Evolutionary conservation across 73 alveolate genomes (phyloP), one percentile per base, ranked within the genome.

Genomic region (Blepharisma japonicum): DNA sequence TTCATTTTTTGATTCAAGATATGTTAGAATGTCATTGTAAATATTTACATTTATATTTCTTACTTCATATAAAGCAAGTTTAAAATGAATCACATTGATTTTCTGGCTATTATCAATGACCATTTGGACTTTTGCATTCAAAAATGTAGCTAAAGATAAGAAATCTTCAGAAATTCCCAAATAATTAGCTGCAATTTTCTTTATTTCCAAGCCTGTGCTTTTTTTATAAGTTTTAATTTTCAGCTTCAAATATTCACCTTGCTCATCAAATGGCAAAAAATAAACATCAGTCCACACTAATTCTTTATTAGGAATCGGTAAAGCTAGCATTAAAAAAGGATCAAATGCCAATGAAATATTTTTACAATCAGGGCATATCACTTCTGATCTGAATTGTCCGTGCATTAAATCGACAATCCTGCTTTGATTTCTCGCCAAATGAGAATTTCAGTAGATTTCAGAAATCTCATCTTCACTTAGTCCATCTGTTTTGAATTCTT

Each of bases 351-450:
- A 83, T 6, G 98, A 91, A 25, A 90, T 77, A 55, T 80, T 87
- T 4, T 76, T 68, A 77, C 99, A 96, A 6, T 84, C 78, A 45
- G 98, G 95, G 83, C 99, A 96, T 68, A 72, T 72, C 6, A 96
- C 89, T 20, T 93, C 88, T 6, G 98, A 91, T 81, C 90, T 93
- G 89, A 71, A 95, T 80, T 96, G 94, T 6, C 99, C 99, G 21
- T 96, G 94, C 85, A 95, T 84, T 51, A 96, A 84, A 78, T 96
- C 99, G 55, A 94, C 96, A 71, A 89, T 79, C 78, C 94, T 71
- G 80, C 98, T 83, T 83, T 96, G 96, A 70, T 97, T 91, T 90
- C 99, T 91, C 82, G 68, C 77, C 78, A 81, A 78, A 83, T 92
- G 93, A n/a, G 86, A 74, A 6, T 94, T 85, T 98, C 99, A 94